These are phyloP conservation scores for Hypoxylon sp. DNA, from an alignment of 2,329 filamentous ascomycete species.

Conservation along the genomic window DNA sequence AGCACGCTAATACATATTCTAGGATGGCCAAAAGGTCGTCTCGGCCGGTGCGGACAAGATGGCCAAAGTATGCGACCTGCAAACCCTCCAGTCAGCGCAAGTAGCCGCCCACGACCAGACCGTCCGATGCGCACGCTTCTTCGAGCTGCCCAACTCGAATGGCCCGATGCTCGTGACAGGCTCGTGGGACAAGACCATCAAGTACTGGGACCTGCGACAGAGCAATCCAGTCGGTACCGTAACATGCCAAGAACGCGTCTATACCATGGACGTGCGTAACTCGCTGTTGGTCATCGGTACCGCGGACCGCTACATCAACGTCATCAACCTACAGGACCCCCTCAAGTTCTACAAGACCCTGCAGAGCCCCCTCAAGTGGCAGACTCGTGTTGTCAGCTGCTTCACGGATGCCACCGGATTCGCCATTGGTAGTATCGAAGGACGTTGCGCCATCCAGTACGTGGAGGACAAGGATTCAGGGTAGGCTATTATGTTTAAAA, in stretches of 20 bases:
- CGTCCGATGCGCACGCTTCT: slow-evolving; percentile 82
- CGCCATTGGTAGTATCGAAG: slow-evolving; percentile 95
- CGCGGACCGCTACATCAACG: slow-evolving; percentile 95
- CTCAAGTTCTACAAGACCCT: slow-evolving; percentile 95
- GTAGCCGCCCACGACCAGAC: slow-evolving; percentile 88
- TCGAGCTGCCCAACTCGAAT: slow-evolving; percentile 72
- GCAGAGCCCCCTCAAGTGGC: slow-evolving; percentile 97
- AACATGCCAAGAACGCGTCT: slow-evolving; percentile 81
- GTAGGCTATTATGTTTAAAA: slow-evolving; percentile 57
- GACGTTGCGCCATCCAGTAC: slow-evolving; percentile 97
- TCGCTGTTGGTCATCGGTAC: slow-evolving; percentile 92
- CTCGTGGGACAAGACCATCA: slow-evolving; percentile 90
- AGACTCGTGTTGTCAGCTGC: slow-evolving; percentile 94
- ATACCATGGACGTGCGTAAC: slow-evolving; percentile 91
- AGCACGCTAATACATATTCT: slow-evolving; percentile 23
- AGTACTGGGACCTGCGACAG: slow-evolving; percentile 86
- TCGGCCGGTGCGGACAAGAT: slow-evolving; percentile 93
- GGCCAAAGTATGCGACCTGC: slow-evolving; percentile 88
- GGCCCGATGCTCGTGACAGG: slow-evolving; percentile 91
- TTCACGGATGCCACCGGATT: slow-evolving; percentile 93
- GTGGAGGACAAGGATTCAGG: slow-evolving; percentile 93
- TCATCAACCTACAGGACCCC: slow-evolving; percentile 90
- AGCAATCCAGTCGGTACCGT: slow-evolving; percentile 75
- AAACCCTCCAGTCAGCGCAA: slow-evolving; percentile 74
- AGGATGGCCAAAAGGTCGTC: slow-evolving; percentile 93